These are phyloP conservation scores for Papiliotrema nemorosa DNA, from an alignment of 1,284 basidiomycete genomes.

Conservation along the genomic window DNA sequence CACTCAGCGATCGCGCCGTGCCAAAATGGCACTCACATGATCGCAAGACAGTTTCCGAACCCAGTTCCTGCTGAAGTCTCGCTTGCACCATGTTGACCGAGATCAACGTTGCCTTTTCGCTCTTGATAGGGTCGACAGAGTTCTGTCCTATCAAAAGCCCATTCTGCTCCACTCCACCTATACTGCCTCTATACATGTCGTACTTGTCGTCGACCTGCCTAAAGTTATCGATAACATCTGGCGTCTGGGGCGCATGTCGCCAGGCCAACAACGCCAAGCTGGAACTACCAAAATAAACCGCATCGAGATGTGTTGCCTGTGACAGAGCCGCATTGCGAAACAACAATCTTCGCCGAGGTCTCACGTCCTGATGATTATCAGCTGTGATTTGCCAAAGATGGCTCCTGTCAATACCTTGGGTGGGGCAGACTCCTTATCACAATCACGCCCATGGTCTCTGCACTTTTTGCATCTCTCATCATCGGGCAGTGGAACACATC, in stretches of 20 bases:
- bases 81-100: slow-evolving; percentile 6
- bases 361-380: slow-evolving; percentile 3
- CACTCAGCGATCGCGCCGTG: background rate
- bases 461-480: slow-evolving; percentile 7
- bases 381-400: background rate
- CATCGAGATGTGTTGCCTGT: slow-evolving; percentile 5
- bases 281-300: slow-evolving; percentile 7
- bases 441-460: background rate
- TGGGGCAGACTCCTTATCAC: slow-evolving; percentile 5
- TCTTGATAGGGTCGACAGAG: background rate
- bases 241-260: slow-evolving; percentile 4
- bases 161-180: slow-evolving; percentile 7
- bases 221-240: slow-evolving; percentile 6
- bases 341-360: slow-evolving; percentile 6
- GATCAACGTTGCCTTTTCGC: background rate
- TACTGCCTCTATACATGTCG: slow-evolving; percentile 4
- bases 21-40: background rate
- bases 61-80: slow-evolving; percentile 2
- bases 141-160: slow-evolving; percentile 4
- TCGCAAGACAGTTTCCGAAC: slow-evolving; percentile 4
- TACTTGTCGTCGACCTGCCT: slow-evolving; percentile 4
- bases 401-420: slow-evolving; percentile 3
- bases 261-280: slow-evolving; percentile 2
- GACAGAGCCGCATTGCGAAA: background rate
- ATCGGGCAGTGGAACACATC: slow-evolving; percentile 1